Conservation (phyloP, 2,329 filamentous ascomycete species). For the Exophiala phaeomuriformis region DNA sequence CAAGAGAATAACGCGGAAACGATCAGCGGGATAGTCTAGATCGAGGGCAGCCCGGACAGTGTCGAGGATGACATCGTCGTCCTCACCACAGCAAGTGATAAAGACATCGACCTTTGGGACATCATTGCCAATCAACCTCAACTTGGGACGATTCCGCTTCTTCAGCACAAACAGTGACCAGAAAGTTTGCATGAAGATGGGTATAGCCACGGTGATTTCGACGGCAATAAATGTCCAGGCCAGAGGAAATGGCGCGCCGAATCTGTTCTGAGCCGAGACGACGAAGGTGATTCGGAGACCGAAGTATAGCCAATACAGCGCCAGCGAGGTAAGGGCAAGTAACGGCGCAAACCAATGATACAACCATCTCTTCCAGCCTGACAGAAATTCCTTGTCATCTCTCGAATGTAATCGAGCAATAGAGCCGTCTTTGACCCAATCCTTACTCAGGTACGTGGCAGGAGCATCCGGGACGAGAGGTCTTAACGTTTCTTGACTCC, state of each 20-base stretch:
- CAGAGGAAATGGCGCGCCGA: constrained; percentile 39
- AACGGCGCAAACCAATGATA: constrained; percentile 32
- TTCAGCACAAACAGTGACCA: constrained; percentile 54
- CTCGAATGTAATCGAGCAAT: constrained; percentile 34
- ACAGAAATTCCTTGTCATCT: constrained; percentile 35
- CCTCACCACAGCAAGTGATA: constrained; percentile 52
- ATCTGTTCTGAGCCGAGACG: constrained; percentile 43
- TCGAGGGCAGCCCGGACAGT: constrained; percentile 48
- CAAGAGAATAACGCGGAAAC: constrained; percentile 48
- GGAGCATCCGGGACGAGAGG: constrained; percentile 31
- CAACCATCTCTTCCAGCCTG: constrained; percentile 34
- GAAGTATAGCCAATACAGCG: constrained; percentile 42
- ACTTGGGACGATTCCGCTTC: constrained; percentile 47
- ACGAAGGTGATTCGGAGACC: constrained; percentile 48
- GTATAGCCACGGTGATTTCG: constrained; percentile 45
- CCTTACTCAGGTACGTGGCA: constrained; percentile 30
- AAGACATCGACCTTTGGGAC: constrained; percentile 52
- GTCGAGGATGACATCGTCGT: constrained; percentile 50
- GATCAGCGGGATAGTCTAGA: constrained; percentile 48
- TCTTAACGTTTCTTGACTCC: constrained; percentile 33
- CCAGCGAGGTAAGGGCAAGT: constrained; percentile 33
- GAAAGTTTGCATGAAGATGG: constrained; percentile 50
- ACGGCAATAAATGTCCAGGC: constrained; percentile 54
- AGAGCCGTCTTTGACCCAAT: constrained; percentile 35
- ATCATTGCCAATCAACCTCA: constrained; percentile 36